Base-by-base conservation (phyloP, 1,139 yeast genomes). In the Yamadazyma spencermartinsiae region DNA sequence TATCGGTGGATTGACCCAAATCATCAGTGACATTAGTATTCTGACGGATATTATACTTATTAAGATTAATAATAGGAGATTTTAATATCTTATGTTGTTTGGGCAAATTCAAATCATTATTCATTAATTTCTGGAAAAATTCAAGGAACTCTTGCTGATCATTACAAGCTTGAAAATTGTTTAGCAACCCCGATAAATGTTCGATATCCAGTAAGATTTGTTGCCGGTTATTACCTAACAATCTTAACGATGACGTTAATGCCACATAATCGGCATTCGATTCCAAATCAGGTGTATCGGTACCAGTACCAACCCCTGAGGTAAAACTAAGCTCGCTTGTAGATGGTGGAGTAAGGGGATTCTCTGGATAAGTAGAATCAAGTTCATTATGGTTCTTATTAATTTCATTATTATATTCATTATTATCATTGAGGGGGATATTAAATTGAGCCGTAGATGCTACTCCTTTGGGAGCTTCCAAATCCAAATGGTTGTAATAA, bases 61-160 rank as follows among this genome's bases (percentile, higher is more conserved):
- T 49, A 72, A 75, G 70, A 41, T 68, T 62, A 10, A 72, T 54
- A 18, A 50, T 40, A 2, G 77, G 76, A 30, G 70, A 61, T 40
- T 56, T 60, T 24, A 68, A 48, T 20, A 68, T 56, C 43, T 55
- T 58, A 29, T 55, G 54, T 34, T 67, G 75, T 38, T 58, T 57
- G 12, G 76, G 76, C 48, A 70, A 59, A 37, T 56, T 46, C 35
- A 65, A 44, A 36, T 66, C 58, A 37, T 63, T 61, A 39, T 53
- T 55, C 27, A 65, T 44, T 34, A 68, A 49, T 37, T 60, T 58
- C 42, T 59, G 43, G 40, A 63, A 58, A 45, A 68, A 65, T 17
- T 48, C 45, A 16, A 60, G 41, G 14, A 65, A 46, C 31, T 63
- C 65, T 17, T 55, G 58, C 39, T 58, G 56, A 37, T 54, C 46